Base-by-base conservation (phyloP, 257 asterid species). In the Thymus quinquecostatus region DNA sequence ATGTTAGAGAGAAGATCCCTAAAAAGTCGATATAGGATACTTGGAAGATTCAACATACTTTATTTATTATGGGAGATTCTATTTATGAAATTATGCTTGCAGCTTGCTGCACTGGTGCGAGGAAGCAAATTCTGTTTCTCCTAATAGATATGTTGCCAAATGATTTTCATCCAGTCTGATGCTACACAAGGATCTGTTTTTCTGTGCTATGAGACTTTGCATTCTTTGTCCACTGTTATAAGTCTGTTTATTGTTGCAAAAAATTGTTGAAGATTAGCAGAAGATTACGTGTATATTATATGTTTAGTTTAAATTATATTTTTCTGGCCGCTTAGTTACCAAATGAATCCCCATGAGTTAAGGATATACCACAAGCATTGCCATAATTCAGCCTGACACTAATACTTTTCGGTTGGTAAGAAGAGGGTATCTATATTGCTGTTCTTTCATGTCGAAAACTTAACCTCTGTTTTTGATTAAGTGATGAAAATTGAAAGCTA, bases 401-500 rank as follows among this genome's bases (percentile, higher is more conserved):
- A 14, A 43, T n/a, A 13, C 33, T 55, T 28, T n/a, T 50, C 2
- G 34, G 11, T 51, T 28, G 14, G 45, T 58, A 62, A 51, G n/a
- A 10, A 12, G 14, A 47, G 60, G 38, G 51, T 33, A 32, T 68
- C 50, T 41, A 11, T 61, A 50, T 38, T n/a, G 36, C 30, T 53
- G 30, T 28, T 45, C 64, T 50, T 74, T 59, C 41, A 45, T 62
- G 43, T 60, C 47, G 33, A 55, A 30, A 32, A 50, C 10, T 63
- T 27, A 3, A 34, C 55, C 67, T 54, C 3, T 50, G 10, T 55
- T 55, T 69, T 62, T 62, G 68, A 62, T 49, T 33, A 30, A 53
- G 65, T 51, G 44, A 53, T 55, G n/a, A 61, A 69, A 32, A 61
- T 48, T 74, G 69, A 3, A 57, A 67, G 12, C 41, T 51, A 45